Evolutionary conservation across 768 basidiomycete genomes (phyloP), one percentile per base, ranked within the genome.

Genomic region (Boletus subparvulus): DNA sequence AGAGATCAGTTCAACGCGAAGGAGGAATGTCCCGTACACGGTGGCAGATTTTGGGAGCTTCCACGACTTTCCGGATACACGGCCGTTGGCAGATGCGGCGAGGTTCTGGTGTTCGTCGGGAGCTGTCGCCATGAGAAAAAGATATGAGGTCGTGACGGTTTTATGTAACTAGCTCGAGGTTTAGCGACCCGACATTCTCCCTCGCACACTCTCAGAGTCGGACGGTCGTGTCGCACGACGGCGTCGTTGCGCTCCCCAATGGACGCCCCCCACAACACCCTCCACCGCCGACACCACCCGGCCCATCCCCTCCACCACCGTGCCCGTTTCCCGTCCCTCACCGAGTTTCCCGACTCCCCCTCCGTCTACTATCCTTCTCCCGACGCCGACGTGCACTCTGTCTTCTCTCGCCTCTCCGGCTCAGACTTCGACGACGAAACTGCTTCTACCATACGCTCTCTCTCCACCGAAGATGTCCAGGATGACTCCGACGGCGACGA

Each of bases 11-110:
- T 44, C 30, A 37, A 47, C 24, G 30, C 44, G 36, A 43, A 43
- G 54, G 45, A 44, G 40, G 19, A 21, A 28, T 11, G 14, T 26
- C 35, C 64, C 78, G 44, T 70, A 85, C 85, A 78, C 75, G 33
- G 80, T 80, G 9, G 84, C 73, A 3, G 76, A 64, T 65, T 84
- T 84, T 35, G 56, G 57, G 4, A 62, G 56, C 68, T 85, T 87
- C 88, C 89, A 91, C 56, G 77, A 65, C 72, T 90, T 91, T 30
- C 88, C 83, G 2, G 88, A 90, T 9, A 79, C 73, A 36, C 89
- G 80, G 13, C 89, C 89, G 54, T 79, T 79, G 32, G 85, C 77
- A 0, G 88, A 83, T n/a, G 81, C 73, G 10, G 82, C 74, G 28
- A 90, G 71, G 28, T 75, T 57, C 17, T 79, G 50, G 47, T 65